phyloP scores from a whole-genome alignment of 306 rosid species.

The Aeschynomene evenia region DNA sequence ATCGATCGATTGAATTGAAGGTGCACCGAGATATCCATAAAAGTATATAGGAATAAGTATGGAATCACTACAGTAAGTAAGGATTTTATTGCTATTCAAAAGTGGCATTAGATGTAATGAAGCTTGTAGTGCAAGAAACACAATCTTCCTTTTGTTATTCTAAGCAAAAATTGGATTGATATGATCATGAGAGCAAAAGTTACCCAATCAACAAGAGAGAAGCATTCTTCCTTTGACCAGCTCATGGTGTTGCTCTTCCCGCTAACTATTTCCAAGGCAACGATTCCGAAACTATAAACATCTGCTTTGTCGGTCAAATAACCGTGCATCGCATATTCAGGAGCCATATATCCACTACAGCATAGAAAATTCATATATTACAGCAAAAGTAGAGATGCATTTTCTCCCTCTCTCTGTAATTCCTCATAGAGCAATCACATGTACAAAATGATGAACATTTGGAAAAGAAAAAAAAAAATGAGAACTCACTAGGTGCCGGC shows the following conservation, averaged over 20 bases:
- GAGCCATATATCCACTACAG: constrained; percentile 57
- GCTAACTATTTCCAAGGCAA: constrained; percentile 65
- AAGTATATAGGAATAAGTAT: background rate
- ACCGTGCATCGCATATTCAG: constrained; percentile 72
- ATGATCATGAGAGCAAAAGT: background rate
- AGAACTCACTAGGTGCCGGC: constrained; percentile 68
- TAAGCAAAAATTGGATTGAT: background rate
- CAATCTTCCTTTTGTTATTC: background rate
- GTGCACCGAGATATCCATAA: background rate
- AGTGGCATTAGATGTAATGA: background rate
- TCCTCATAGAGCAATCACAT: background rate
- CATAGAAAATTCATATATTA: constrained; percentile 7
- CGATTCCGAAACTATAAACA: constrained; percentile 78
- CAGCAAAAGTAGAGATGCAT: background rate
- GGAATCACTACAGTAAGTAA: background rate
- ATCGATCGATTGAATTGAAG: background rate
- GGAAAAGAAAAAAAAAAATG: background rate
- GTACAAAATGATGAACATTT: background rate
- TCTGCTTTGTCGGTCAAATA: constrained; percentile 76
- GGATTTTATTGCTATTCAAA: background rate
- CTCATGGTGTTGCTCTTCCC: constrained; percentile 58
- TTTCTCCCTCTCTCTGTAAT: background rate
- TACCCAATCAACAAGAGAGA: constrained; percentile 64
- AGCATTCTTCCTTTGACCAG: constrained; percentile 42
- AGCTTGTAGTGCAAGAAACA: background rate